Percentiles rank a stretch among this genome's conserved stretches.
These are phyloP conservation scores for Thermomyces lanuginosus DNA, from an alignment of 2,329 filamentous ascomycete species.

Conservation along the genomic window DNA sequence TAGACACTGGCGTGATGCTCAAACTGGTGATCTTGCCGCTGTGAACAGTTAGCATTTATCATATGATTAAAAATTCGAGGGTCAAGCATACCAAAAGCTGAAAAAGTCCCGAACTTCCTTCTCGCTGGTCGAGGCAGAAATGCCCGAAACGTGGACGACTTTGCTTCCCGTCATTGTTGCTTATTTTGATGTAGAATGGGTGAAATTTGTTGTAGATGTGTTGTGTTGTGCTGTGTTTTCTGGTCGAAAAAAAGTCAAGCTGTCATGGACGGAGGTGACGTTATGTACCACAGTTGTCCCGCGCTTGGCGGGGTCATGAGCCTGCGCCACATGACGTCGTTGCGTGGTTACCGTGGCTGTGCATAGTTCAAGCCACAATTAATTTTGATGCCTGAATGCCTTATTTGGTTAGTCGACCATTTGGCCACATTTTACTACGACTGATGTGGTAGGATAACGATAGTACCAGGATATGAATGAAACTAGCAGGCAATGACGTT, in stretches of 20 bases:
- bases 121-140: slow-evolving; percentile 64
- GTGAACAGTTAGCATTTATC: slow-evolving; percentile 6
- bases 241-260: neutral
- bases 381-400: no score
- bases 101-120: slow-evolving; percentile 94
- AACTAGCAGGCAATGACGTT: no score
- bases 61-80: slow-evolving; percentile 1
- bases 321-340: slow-evolving; percentile 2
- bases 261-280: neutral
- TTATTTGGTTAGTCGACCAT: no score
- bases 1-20: slow-evolving; percentile 49
- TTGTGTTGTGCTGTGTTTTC: neutral
- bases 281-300: neutral
- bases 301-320: slow-evolving; percentile 1
- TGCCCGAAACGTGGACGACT: slow-evolving; percentile 81
- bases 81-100: slow-evolving; percentile 59
- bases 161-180: slow-evolving; percentile 38
- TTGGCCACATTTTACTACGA: no score
- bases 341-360: no score
- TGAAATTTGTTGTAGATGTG: neutral
- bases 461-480: no score
- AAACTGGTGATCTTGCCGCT: slow-evolving; percentile 85
- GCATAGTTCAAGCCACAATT: no score
- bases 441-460: no score
- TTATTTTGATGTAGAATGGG: slow-evolving; percentile 1